These are phyloP conservation scores for Dryadomyces quercus-mongolicae DNA, from an alignment of 2,329 filamentous ascomycete species.

Conservation along the genomic window DNA sequence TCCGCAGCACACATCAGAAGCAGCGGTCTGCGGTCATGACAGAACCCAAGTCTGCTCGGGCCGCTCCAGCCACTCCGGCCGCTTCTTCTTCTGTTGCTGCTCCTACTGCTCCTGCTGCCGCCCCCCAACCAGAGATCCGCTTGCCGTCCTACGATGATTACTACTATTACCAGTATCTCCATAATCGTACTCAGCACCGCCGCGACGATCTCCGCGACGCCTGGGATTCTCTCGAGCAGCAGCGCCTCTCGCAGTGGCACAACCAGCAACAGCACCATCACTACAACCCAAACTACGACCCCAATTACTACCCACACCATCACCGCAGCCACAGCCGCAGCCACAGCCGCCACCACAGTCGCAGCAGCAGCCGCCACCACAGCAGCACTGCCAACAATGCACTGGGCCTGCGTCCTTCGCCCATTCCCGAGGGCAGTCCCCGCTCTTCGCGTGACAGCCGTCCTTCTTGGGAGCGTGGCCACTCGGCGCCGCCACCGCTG, in stretches of 20 bases:
- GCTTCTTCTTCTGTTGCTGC: no score
- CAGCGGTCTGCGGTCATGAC: background rate
- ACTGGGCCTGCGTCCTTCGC: background rate
- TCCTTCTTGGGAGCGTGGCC: constrained; percentile 29
- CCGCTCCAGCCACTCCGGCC: no score
- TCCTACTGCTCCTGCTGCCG: no score
- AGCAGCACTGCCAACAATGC: background rate
- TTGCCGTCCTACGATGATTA: background rate
- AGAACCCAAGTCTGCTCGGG: background rate
- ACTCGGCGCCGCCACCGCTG: constrained; percentile 35
- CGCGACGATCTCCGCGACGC: constrained; percentile 10
- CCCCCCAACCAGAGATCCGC: background rate
- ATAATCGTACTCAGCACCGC: constrained; percentile 2
- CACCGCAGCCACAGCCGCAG: constrained; percentile 1
- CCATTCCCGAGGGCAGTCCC: constrained; percentile 10
- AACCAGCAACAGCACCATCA: constrained; percentile 11
- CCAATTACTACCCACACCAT: background rate
- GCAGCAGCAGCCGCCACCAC: background rate
- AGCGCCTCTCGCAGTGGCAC: no score
- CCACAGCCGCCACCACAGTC: constrained; percentile 3
- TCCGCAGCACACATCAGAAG: constrained; percentile 21
- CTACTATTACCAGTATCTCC: constrained; percentile 11
- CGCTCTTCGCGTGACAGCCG: constrained; percentile 16
- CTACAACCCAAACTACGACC: background rate
- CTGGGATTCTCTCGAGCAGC: constrained; percentile 5